phyloP scores from a whole-genome alignment of 108 stramenopile species.

The Stephanodiscus triporus region DNA sequence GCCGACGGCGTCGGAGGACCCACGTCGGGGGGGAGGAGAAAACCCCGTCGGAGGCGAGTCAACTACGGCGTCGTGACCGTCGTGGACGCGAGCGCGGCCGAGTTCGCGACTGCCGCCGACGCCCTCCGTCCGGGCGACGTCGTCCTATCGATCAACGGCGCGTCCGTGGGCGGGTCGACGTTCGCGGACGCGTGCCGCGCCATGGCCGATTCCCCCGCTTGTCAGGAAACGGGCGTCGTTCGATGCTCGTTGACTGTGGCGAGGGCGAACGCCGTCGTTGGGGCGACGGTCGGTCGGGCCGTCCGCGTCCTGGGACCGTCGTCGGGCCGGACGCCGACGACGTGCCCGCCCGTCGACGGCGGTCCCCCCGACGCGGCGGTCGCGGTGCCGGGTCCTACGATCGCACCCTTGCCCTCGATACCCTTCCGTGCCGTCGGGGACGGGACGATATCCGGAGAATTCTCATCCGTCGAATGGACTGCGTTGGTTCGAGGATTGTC shows the following conservation, averaged over 20 bases:
- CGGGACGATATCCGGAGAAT: conserved; percentile 31
- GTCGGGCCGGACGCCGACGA: not conserved
- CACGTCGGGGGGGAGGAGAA: not conserved
- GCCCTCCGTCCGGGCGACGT: conserved; percentile 65
- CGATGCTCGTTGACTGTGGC: conserved; percentile 33
- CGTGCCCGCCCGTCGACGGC: no score
- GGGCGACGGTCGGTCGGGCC: not conserved
- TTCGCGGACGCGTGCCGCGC: conserved; percentile 61
- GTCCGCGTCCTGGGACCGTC: no score
- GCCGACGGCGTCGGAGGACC: no score
- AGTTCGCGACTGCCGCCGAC: not conserved
- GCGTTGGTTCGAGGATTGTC: conserved; percentile 23
- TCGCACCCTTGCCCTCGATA: not conserved
- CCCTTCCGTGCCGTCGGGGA: conserved; percentile 23
- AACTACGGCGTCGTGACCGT: conserved; percentile 66
- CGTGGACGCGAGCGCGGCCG: conserved; percentile 53
- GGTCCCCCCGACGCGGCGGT: not conserved
- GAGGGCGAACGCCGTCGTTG: conserved; percentile 11
- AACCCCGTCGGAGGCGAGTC: conserved; percentile 47
- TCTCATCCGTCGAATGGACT: conserved; percentile 30
- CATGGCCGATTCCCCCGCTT: conserved; percentile 37
- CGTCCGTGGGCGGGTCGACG: conserved; percentile 47
- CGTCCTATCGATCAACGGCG: conserved; percentile 63
- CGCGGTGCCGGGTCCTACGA: not conserved
- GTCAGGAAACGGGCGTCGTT: conserved; percentile 7